phyloP scores from a whole-genome alignment of 1,284 basidiomycete species.

The Pterula multifida region DNA sequence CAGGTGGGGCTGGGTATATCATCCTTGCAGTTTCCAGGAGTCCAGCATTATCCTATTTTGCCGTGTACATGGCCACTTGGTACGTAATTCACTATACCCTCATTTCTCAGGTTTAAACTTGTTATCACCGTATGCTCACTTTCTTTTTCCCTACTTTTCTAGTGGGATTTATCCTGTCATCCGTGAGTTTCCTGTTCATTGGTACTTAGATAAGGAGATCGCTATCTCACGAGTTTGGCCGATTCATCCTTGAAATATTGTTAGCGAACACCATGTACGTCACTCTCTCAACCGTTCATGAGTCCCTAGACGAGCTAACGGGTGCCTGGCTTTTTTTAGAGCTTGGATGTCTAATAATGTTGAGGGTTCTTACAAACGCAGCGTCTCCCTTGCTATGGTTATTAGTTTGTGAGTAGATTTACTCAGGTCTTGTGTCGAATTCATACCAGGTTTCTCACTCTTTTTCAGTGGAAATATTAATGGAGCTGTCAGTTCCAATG shows the following conservation, averaged over 20 bases:
- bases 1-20: constrained; percentile 43
- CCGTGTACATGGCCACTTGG: constrained; percentile 59
- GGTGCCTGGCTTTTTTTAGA: constrained; percentile 17
- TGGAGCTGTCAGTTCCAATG: constrained; percentile 59
- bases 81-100: too few species aligned
- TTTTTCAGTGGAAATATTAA: constrained; percentile 48
- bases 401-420: constrained; percentile 42
- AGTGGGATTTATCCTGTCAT: constrained; percentile 66
- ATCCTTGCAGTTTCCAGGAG: constrained; percentile 52
- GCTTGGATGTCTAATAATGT: constrained; percentile 66
- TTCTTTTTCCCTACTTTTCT: neutral
- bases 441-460: neutral
- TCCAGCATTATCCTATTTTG: constrained; percentile 56
- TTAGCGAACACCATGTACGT: constrained; percentile 53
- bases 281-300: too few species aligned
- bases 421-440: neutral
- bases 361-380: constrained; percentile 67
- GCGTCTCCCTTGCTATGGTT: constrained; percentile 59
- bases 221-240: constrained; percentile 1
- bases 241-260: neutral
- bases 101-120: too few species aligned
- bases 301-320: neutral
- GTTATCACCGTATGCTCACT: too few species aligned
- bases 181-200: constrained; percentile 35
- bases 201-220: too few species aligned